Percentiles rank a stretch among this genome's conserved stretches.
Evolutionary conservation across 352 stramenopile species (phyloP).

Genomic region (Lagenidium giganteum): DNA sequence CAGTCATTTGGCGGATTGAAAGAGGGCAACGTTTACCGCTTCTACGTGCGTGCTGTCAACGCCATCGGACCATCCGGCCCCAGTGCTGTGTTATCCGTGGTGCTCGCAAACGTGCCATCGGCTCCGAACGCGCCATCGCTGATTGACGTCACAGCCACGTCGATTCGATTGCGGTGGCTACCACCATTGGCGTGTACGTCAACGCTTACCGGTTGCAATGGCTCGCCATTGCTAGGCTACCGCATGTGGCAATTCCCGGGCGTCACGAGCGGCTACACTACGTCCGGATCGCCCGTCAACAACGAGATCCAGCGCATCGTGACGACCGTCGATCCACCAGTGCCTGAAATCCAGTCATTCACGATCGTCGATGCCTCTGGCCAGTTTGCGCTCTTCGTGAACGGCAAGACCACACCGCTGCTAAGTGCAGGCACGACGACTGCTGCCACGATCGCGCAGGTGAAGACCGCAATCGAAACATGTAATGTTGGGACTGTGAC

Average conservation of each 20-base stretch:
- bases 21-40: conserved; percentile 87
- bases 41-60: conserved; percentile 88
- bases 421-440: conserved; percentile 28
- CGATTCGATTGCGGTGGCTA: conserved; percentile 52
- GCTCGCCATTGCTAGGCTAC: conserved; percentile 79
- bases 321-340: conserved; percentile 43
- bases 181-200: conserved; percentile 48
- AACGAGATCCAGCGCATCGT: conserved; percentile 86
- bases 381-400: conserved; percentile 51
- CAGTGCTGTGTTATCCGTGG: conserved; percentile 73
- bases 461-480: conserved; percentile 33
- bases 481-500: conserved; percentile 34
- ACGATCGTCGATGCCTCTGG: conserved; percentile 42
- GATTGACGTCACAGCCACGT: conserved; percentile 42
- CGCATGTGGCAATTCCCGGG: conserved; percentile 88
- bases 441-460: conserved; percentile 19
- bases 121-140: conserved; percentile 33
- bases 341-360: conserved; percentile 61
- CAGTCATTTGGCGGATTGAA: conserved; percentile 31
- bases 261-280: conserved; percentile 46
- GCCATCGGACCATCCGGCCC: conserved; percentile 61
- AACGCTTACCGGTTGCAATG: conserved; percentile 53
- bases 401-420: conserved; percentile 28
- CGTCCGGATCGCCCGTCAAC: conserved; percentile 59
- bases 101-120: conserved; percentile 66